A percentile compares a stretch with the other conserved stretches of the same genome.
phyloP scores from a whole-genome alignment of 345 rosid species.

The Erysimum cheiranthoides region DNA sequence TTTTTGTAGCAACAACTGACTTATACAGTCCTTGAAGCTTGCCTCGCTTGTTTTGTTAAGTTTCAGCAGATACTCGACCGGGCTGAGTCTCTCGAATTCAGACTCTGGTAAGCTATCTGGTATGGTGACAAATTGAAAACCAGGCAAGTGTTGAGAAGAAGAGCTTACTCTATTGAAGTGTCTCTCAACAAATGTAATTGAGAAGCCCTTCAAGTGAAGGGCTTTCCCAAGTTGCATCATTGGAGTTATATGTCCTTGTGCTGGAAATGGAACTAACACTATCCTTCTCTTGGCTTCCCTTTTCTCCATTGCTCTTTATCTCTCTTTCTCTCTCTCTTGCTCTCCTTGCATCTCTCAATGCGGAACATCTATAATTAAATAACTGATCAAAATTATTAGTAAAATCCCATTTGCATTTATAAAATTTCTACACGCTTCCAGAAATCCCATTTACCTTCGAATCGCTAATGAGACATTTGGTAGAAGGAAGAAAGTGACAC shows the following conservation, averaged over 20 bases:
- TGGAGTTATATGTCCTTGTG: slow-evolving; percentile 69
- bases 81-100: slow-evolving; percentile 26
- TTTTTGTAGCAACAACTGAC: slow-evolving; percentile 12
- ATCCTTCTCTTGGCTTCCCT: slow-evolving; percentile 12
- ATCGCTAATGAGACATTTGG: too few relatives aligned
- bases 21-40: slow-evolving; percentile 39
- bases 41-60: slow-evolving; percentile 51
- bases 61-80: slow-evolving; percentile 9
- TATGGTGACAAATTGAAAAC: slow-evolving; percentile 50
- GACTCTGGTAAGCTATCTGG: slow-evolving; percentile 42
- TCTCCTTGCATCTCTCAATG: background rate
- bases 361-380: background rate
- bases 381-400: background rate
- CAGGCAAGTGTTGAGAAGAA: slow-evolving; percentile 13
- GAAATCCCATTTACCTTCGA: too few relatives aligned
- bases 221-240: slow-evolving; percentile 63
- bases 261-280: slow-evolving; percentile 58
- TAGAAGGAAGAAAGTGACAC: too few relatives aligned
- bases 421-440: too few relatives aligned
- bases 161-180: slow-evolving; percentile 43
- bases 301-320: slow-evolving; percentile 13
- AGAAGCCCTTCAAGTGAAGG: slow-evolving; percentile 60
- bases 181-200: slow-evolving; percentile 54
- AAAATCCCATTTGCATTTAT: too few relatives aligned
- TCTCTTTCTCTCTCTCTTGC: too few relatives aligned